phyloP scores from a whole-genome alignment of 2,329 filamentous ascomycete species.

The Arachnopeziza araneosa region DNA sequence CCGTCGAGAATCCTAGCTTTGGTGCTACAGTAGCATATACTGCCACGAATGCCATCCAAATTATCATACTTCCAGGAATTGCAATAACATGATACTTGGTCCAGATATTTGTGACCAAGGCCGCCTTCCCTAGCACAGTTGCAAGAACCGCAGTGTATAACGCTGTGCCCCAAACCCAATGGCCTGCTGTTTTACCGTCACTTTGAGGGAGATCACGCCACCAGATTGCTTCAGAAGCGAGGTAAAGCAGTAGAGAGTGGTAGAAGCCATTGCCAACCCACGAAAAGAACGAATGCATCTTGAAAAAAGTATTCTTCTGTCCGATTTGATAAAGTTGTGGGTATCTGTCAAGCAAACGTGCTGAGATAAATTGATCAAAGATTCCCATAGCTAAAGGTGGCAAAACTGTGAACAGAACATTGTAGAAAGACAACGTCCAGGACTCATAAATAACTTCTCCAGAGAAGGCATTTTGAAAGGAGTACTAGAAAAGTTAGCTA shows the following conservation, averaged over 20 bases:
- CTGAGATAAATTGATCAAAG: constrained; percentile 95
- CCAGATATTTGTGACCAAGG: constrained; percentile 94
- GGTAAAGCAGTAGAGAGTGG: constrained; percentile 90
- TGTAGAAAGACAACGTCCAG: constrained; percentile 99
- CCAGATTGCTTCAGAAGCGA: constrained; percentile 77
- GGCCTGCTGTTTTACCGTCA: constrained; percentile 78
- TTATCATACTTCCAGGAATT: constrained; percentile 84
- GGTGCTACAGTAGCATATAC: constrained; percentile 84
- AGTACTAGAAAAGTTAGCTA: constrained; percentile 55
- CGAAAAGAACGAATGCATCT: constrained; percentile 81
- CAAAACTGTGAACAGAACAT: constrained; percentile 93
- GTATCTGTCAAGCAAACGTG: constrained; percentile 87
- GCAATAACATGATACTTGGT: constrained; percentile 96
- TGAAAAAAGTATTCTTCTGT: constrained; percentile 91
- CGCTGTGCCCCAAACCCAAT: constrained; percentile 98
- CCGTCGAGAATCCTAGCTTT: constrained; percentile 70
- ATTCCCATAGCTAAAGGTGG: constrained; percentile 93
- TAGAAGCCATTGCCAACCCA: constrained; percentile 96
- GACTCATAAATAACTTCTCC: constrained; percentile 98
- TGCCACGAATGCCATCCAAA: constrained; percentile 89
- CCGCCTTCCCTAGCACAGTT: constrained; percentile 91
- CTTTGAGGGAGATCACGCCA: constrained; percentile 70
- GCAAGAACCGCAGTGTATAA: constrained; percentile 90
- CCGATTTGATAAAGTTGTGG: constrained; percentile 92
- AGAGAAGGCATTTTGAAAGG: constrained; percentile 97